Evolutionary conservation across 495 filamentous ascomycete genomes (phyloP).

Genomic region (Cladorrhinum samala): DNA sequence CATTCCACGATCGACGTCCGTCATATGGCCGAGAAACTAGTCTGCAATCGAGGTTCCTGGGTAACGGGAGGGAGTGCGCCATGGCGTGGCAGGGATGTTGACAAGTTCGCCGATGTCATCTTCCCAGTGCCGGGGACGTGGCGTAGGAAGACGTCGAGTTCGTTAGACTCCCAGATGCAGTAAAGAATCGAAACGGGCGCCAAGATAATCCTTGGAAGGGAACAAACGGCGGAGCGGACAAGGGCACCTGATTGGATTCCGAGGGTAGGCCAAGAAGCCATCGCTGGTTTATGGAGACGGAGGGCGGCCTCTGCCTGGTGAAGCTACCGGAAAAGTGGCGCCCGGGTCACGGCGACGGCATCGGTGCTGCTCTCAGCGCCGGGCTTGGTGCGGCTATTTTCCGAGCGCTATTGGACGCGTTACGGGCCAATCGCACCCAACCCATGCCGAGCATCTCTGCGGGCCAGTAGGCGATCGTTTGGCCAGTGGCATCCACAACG

Average conservation of each 20-base stretch:
- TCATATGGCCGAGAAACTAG: not conserved
- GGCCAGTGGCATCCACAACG: not conserved
- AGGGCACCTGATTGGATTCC: constrained; percentile 5
- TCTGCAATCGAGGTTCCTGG: not conserved
- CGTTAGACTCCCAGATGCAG: not conserved
- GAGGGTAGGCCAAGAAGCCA: not conserved
- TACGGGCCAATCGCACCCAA: constrained; percentile 9
- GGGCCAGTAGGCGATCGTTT: not conserved
- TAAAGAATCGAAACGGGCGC: constrained; percentile 6
- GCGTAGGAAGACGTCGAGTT: constrained; percentile 1
- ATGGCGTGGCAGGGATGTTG: constrained; percentile 11
- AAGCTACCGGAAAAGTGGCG: constrained; percentile 8
- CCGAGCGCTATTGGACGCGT: constrained; percentile 17
- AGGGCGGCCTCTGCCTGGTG: constrained; percentile 21
- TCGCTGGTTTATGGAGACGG: not conserved
- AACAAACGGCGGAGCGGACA: not conserved
- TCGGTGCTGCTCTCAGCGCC: not conserved
- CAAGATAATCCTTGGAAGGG: constrained; percentile 6
- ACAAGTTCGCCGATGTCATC: constrained; percentile 3
- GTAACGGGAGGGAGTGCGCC: not conserved
- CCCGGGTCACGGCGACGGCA: constrained; percentile 3
- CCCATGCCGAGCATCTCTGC: not conserved
- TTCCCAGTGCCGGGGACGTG: constrained; percentile 1
- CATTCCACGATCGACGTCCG: not conserved
- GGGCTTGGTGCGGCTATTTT: not conserved